Base-by-base conservation (phyloP, 306 rosid genomes). In the Hippophae rhamnoides region DNA sequence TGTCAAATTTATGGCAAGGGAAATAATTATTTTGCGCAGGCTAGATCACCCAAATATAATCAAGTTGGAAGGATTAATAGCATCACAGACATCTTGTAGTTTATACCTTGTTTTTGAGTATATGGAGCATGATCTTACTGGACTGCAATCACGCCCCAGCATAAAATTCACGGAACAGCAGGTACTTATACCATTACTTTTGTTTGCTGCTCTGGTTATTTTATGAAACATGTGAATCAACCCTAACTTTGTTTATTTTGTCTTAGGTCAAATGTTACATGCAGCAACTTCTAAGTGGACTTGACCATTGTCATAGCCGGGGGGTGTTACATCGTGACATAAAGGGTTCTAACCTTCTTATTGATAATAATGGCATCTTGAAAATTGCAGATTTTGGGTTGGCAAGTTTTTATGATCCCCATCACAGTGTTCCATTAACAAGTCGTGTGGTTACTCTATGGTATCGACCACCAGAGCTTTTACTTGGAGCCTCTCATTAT, bases 381-480 rank as follows among this genome's bases (percentile, higher is more conserved):
- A 90, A 90, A 82, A 90, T 90, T 62, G 96, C 96, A 40, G 98
- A 90, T 80, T 87, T 90, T 76, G 98, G 98, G 58, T 72, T 90
- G 79, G 98, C 98, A 52, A 87, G 79, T 62, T 77, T 71, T 61
- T 79, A 74, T 54, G 87, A 85, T 49, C 89, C 98, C 13, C 71
- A 57, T 60, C 83, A 77, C 31, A 78, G 70, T 52, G 79, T 71
- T 79, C 83, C 80, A 49, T 61, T 85, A 74, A 90, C 98, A 63
- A 87, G 95, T 58, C 96, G 96, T 13, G 98, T 90, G 52, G 96
- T 90, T 61, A 90, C 98, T 69, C 82, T 90, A 38, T 90, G 96
- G 98, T 90, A 90, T 72, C 76, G 98, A 68, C 98, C 98, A 18
- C 98, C 98, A 13, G 98, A 90, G 62, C 98, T 90, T 69, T 68